Conservation (phyloP, 108 stramenopile genomes). For the Cyclostephanos invisitatus region DNA sequence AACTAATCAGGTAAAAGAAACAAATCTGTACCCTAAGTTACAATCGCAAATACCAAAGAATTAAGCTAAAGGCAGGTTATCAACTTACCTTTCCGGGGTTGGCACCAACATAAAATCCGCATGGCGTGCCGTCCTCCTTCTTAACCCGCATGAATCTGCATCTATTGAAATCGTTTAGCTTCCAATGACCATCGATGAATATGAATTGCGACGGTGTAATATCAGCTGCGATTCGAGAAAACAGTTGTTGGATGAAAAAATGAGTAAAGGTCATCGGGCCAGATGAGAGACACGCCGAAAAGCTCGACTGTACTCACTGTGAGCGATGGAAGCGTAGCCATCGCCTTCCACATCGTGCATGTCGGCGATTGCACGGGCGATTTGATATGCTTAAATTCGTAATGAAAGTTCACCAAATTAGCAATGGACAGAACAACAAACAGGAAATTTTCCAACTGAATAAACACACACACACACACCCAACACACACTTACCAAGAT, state of each 20-base stretch:
- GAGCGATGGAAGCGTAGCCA: slow-evolving; percentile 61
- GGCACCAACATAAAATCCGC: slow-evolving; percentile 56
- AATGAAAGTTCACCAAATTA: not conserved
- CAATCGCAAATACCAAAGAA: not conserved
- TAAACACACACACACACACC: not conserved
- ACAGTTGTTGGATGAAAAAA: not conserved
- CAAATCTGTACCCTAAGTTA: not conserved
- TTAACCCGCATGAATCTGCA: slow-evolving; percentile 59
- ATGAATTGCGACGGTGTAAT: slow-evolving; percentile 72
- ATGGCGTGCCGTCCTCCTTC: slow-evolving; percentile 40
- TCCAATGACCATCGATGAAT: slow-evolving; percentile 58
- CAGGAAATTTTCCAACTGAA: not conserved
- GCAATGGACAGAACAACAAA: not conserved
- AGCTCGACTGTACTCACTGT: slow-evolving; percentile 37
- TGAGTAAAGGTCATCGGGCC: not conserved
- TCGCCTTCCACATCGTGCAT: slow-evolving; percentile 64
- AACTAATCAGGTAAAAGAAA: slow-evolving; percentile 12
- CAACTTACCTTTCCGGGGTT: slow-evolving; percentile 57
- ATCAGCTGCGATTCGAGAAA: slow-evolving; percentile 34
- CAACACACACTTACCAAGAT: slow-evolving; percentile 43
- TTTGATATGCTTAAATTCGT: slow-evolving; percentile 52
- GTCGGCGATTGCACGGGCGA: slow-evolving; percentile 59
- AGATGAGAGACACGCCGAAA: not conserved
- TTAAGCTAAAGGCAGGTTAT: not conserved
- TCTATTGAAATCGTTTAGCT: slow-evolving; percentile 80